Percentiles rank a stretch among this genome's conserved stretches.
Conservation (phyloP, 1,284 basidiomycete species). For the Thecaphora thlaspeos region DNA sequence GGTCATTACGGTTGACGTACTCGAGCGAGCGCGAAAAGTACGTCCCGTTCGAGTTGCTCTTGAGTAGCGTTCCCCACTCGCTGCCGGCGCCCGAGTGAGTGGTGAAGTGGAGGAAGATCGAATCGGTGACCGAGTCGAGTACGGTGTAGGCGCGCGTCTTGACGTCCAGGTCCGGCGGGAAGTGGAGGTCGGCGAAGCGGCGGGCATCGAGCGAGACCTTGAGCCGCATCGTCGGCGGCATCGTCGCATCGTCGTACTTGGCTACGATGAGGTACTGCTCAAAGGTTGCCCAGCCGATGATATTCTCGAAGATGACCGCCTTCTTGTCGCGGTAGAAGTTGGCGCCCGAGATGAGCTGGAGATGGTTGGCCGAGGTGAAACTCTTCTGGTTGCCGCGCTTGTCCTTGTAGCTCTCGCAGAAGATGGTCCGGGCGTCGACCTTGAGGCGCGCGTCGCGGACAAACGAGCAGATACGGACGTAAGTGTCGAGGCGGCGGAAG, state of each 20-base stretch:
- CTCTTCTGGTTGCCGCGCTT: conserved; percentile 77
- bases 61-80: conserved; percentile 89
- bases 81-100: conserved; percentile 73
- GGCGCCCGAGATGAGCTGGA: conserved; percentile 77
- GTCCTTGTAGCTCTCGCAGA: conserved; percentile 83
- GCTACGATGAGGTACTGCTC: conserved; percentile 93
- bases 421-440: conserved; percentile 77
- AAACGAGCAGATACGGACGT: conserved; percentile 91
- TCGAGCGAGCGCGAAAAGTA: conserved; percentile 85
- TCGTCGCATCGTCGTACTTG: conserved; percentile 65
- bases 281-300: conserved; percentile 95
- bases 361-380: conserved; percentile 63
- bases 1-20: conserved; percentile 81
- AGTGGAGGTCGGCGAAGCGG: conserved; percentile 78
- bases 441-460: conserved; percentile 73
- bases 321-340: conserved; percentile 73
- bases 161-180: conserved; percentile 84
- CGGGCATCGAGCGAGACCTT: conserved; percentile 89
- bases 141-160: conserved; percentile 90
- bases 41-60: conserved; percentile 94
- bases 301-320: conserved; percentile 72
- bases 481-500: conserved; percentile 78
- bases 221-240: conserved; percentile 63
- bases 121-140: conserved; percentile 86
- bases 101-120: conserved; percentile 93